Percentiles rank a stretch among this genome's conserved stretches.
These are phyloP conservation scores for Globisporangium paddicum DNA, from an alignment of 352 stramenopile species.

Conservation along the genomic window DNA sequence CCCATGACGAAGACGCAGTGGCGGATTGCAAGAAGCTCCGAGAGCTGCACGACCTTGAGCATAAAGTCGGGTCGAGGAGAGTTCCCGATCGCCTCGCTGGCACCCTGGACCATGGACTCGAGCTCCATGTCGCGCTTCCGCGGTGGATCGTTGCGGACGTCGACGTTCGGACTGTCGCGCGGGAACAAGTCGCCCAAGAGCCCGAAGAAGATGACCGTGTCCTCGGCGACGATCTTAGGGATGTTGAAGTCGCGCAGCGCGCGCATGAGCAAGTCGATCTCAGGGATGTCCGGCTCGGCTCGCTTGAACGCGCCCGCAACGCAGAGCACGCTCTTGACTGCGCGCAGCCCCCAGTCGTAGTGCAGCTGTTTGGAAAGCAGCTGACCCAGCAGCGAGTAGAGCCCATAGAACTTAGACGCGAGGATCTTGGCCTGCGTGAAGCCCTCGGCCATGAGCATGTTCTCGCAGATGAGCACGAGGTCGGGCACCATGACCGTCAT, in stretches of 20 bases:
- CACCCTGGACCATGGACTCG: slow-evolving; percentile 86
- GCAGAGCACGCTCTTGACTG: slow-evolving; percentile 94
- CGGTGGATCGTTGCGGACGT: slow-evolving; percentile 88
- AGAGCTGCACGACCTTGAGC: slow-evolving; percentile 94
- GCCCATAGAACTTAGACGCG: slow-evolving; percentile 94
- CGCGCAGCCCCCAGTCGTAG: slow-evolving; percentile 95
- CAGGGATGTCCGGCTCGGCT: slow-evolving; percentile 89
- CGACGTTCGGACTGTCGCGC: slow-evolving; percentile 74
- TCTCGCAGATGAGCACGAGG: slow-evolving; percentile 95
- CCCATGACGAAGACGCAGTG: slow-evolving; percentile 98
- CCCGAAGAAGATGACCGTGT: slow-evolving; percentile 95
- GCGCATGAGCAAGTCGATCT: slow-evolving; percentile 94
- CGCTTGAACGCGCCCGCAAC: slow-evolving; percentile 94
- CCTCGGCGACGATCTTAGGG: slow-evolving; percentile 94
- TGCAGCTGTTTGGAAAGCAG: slow-evolving; percentile 94
- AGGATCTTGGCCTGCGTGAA: slow-evolving; percentile 94
- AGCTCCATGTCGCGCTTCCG: slow-evolving; percentile 91
- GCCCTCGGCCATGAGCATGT: slow-evolving; percentile 96
- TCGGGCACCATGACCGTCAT: slow-evolving; percentile 97
- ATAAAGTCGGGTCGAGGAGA: slow-evolving; percentile 82
- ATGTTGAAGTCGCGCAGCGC: slow-evolving; percentile 97
- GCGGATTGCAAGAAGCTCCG: slow-evolving; percentile 93
- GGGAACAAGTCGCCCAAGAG: slow-evolving; percentile 95
- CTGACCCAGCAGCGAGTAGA: slow-evolving; percentile 93
- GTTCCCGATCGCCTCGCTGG: slow-evolving; percentile 76